phyloP scores from a whole-genome alignment of 805 yeast genomes.

The Starmerella sp. region DNA sequence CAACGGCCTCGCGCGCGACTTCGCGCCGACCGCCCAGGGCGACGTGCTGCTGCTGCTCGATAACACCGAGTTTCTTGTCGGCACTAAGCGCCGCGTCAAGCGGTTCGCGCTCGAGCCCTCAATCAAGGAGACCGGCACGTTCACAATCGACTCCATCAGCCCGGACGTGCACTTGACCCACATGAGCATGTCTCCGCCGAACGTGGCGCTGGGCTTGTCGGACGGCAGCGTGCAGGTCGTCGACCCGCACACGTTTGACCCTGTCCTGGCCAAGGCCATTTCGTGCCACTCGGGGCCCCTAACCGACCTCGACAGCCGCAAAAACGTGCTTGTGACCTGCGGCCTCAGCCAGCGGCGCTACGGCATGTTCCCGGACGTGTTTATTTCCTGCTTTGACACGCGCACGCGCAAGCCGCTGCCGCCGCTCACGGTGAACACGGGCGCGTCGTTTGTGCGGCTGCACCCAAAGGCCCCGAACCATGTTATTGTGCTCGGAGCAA shows the following conservation, averaged over 20 bases:
- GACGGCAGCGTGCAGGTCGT: constrained; percentile 29
- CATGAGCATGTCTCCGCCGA: constrained; percentile 27
- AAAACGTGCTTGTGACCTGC: constrained; percentile 46
- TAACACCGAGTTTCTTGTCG: constrained; percentile 30
- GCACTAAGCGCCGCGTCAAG: constrained; percentile 26
- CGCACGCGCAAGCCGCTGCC: constrained; percentile 58
- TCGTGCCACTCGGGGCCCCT: constrained; percentile 32
- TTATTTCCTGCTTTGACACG: constrained; percentile 72
- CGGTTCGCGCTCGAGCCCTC: constrained; percentile 28
- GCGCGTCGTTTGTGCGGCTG: constrained; percentile 71
- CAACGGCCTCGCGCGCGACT: constrained; percentile 41
- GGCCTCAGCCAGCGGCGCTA: constrained; percentile 58
- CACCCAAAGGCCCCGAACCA: constrained; percentile 81
- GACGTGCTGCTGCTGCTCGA: constrained; percentile 23
- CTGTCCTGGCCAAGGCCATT: constrained; percentile 10
- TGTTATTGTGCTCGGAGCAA: constrained; percentile 56
- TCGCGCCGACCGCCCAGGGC: constrained; percentile 24
- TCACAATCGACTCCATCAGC: constrained; percentile 21
- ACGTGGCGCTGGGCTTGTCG: constrained; percentile 28
- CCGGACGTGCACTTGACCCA: constrained; percentile 22
- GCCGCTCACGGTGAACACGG: constrained; percentile 80
- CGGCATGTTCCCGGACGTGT: constrained; percentile 57
- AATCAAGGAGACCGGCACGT: constrained; percentile 29
- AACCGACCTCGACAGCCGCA: constrained; percentile 32
- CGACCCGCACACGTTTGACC: constrained; percentile 30